Evolutionary conservation across 768 basidiomycete species (phyloP), one percentile per base, ranked within the genome.

Genomic region (Panaeolus papilionaceus): DNA sequence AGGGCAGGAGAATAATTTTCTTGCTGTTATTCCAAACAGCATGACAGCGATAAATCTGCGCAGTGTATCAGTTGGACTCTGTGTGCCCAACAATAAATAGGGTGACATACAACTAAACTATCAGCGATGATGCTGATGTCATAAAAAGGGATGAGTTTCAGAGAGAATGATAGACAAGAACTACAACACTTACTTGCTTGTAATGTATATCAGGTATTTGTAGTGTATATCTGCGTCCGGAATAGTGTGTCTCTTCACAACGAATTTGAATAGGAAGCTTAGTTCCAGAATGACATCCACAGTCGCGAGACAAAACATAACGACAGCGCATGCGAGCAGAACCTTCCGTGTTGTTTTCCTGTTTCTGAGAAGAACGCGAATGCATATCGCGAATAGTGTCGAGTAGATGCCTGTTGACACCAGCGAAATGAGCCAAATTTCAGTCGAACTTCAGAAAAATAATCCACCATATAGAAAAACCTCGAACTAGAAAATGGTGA

Each of bases 11-110:
- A 61, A 79, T 71, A 63, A 78, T 67, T 23, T 75, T 73, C 51
- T 75, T 76, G 64, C 75, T 76, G 62, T 70, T 70, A 67, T 73
- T 75, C 78, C 78, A 79, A 37, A 78, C 68, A 18, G 74, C 47
- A 66, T 76, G 73, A 68, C 78, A 79, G 62, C 78, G 78, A 64
- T 78, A 78, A 63, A 78, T 78, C 77, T 79, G 66, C 26, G 39
- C 44, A 51, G 10, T 23, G 47, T 3, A 18, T 26, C 9, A 23
- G 20, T 23, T 20, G 47, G 26, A 23, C 7, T 51, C 18, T 37
- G 23, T 20, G 40, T 16, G 11, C 40, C 5, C 28, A 33, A 38
- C 51, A 14, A 40, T 51, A 64, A 44, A 38, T 23, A 18, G 23
- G 20, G 38, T 18, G 47, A 70, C 77, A 40, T 69, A 76, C 78